Percentiles rank a stretch among this genome's conserved stretches.
These are phyloP conservation scores for Xylaria sp. DNA, from an alignment of 2,329 filamentous ascomycete species.

Conservation along the genomic window DNA sequence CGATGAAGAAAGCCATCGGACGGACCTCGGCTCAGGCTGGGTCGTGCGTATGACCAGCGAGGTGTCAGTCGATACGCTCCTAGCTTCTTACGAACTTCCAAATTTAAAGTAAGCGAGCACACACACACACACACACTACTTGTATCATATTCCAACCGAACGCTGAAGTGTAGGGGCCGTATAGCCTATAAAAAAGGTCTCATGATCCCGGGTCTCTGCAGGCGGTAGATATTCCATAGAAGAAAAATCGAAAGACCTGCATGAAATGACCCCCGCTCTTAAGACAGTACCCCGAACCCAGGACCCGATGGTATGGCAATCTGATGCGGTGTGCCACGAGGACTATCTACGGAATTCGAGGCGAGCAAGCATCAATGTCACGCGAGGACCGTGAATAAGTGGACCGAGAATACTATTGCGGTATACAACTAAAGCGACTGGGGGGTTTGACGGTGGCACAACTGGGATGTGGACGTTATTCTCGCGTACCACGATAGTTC, in stretches of 20 bases:
- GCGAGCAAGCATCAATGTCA: constrained; percentile 3
- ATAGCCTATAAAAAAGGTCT: constrained; percentile 6
- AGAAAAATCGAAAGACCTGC: constrained; percentile 18
- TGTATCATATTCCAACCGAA: not conserved
- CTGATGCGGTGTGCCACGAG: constrained; percentile 25
- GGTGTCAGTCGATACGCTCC: not conserved
- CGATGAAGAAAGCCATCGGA: not conserved
- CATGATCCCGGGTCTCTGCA: constrained; percentile 8
- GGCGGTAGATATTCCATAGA: constrained; percentile 1
- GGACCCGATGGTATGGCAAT: constrained; percentile 19
- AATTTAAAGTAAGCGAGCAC: not conserved
- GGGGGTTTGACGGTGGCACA: not conserved
- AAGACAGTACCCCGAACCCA: constrained; percentile 17
- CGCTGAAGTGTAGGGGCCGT: not conserved
- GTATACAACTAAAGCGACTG: not conserved
- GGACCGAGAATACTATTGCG: not conserved
- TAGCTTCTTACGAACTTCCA: not conserved
- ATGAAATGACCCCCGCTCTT: constrained; percentile 9
- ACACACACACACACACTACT: not conserved
- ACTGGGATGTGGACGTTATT: not conserved
- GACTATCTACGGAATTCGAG: constrained; percentile 1
- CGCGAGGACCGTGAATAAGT: not conserved
- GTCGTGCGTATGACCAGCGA: not conserved
- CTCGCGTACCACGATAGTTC: not conserved
- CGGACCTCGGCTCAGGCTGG: constrained; percentile 2